Evolutionary conservation across 192 early-diverging fungal genomes (phyloP).

Genomic region (Obelidium mucronatum): DNA sequence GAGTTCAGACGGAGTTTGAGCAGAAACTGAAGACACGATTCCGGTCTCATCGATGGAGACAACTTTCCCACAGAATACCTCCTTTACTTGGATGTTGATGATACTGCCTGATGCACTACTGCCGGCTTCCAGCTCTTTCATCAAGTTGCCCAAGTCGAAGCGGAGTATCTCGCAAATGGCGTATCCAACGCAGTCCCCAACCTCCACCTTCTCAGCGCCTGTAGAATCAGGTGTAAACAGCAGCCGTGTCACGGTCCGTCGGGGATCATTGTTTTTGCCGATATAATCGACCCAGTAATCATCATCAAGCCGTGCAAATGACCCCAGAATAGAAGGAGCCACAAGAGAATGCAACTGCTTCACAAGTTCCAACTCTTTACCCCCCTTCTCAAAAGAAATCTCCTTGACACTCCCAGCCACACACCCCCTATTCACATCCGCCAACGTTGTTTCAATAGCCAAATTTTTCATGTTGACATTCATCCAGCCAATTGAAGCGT

Average conservation of each 20-base stretch:
- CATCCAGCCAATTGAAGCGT: conserved; percentile 32
- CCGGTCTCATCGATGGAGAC: background rate
- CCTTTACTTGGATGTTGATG: conserved; percentile 17
- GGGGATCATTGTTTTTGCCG: conserved; percentile 7
- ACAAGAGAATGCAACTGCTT: background rate
- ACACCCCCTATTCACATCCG: background rate
- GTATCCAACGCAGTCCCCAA: conserved; percentile 36
- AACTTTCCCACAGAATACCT: conserved; percentile 25
- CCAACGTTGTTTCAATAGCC: background rate
- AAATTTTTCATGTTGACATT: background rate
- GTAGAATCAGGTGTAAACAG: background rate
- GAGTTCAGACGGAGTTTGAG: conserved; percentile 5
- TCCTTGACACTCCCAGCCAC: background rate
- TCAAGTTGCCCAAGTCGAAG: conserved; percentile 13
- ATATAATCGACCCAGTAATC: conserved; percentile 21
- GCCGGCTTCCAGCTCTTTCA: background rate
- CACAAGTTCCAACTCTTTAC: background rate
- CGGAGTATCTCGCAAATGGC: conserved; percentile 5
- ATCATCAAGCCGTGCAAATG: conserved; percentile 20
- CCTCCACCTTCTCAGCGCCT: background rate
- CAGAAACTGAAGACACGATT: background rate
- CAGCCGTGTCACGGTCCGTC: conserved; percentile 3
- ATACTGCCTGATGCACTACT: background rate
- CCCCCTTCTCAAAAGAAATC: background rate
- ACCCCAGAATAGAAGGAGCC: conserved; percentile 15